Percentiles rank a stretch among this genome's conserved stretches.
Evolutionary conservation across 2,329 filamentous ascomycete genomes (phyloP).

Genomic region (Aquanectria penicillioides): DNA sequence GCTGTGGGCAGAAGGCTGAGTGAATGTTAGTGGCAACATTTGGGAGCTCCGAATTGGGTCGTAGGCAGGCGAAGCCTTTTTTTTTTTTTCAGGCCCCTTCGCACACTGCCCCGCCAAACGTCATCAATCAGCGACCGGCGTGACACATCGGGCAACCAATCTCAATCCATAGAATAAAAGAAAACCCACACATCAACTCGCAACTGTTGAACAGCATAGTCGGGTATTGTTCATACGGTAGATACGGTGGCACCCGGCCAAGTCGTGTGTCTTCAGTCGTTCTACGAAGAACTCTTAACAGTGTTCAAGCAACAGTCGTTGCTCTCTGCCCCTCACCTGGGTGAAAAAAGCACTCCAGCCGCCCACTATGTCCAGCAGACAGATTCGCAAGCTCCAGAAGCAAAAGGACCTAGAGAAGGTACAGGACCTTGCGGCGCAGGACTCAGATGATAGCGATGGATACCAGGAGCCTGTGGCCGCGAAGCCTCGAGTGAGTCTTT

Average conservation of each 20-base stretch:
- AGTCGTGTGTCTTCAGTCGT: no score
- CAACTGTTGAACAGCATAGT: no score
- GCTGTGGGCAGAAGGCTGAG: no score
- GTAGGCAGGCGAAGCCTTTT: no score
- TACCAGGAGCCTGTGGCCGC: constrained; percentile 40
- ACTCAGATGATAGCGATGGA: constrained; percentile 45
- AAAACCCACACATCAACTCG: no score
- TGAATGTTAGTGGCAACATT: no score
- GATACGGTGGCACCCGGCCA: no score
- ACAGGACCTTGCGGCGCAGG: constrained; percentile 20
- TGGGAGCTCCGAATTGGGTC: no score
- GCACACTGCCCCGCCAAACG: constrained; percentile 34
- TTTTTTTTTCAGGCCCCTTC: constrained; percentile 11
- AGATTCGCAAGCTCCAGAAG: constrained; percentile 62
- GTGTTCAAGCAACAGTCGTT: not conserved
- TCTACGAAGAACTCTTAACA: not conserved
- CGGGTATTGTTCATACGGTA: no score
- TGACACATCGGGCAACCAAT: constrained; percentile 32
- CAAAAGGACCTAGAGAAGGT: constrained; percentile 56
- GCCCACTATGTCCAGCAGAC: constrained; percentile 60
- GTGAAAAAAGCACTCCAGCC: constrained; percentile 4
- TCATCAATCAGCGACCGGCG: constrained; percentile 33
- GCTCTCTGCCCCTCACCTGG: constrained; percentile 24
- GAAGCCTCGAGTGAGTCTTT: constrained; percentile 57
- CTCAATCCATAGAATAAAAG: not conserved